Conservation (phyloP, 116 monocot genomes). For the Thalassia testudinum region DNA sequence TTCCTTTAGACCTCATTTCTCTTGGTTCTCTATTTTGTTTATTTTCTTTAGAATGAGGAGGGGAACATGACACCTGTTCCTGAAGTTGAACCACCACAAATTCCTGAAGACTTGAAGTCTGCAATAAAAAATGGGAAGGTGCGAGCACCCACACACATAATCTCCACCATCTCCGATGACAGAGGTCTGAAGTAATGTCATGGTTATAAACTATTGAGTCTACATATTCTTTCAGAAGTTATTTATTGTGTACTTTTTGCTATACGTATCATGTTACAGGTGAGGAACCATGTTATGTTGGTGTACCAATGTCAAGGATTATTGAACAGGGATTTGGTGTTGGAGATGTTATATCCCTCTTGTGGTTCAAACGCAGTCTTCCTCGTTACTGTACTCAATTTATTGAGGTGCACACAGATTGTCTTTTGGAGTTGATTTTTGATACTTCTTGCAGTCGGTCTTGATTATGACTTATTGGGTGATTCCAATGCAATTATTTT, state of each 20-base stretch:
- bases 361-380: conserved; percentile 98
- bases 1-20: background rate
- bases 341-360: conserved; percentile 88
- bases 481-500: too few relatives aligned
- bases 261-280: conserved; percentile 21
- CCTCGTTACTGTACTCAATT: conserved; percentile 98
- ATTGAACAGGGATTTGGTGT: conserved; percentile 77
- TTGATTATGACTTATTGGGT: too few relatives aligned
- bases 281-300: conserved; percentile 96
- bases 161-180: conserved; percentile 96
- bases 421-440: background rate
- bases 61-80: conserved; percentile 65
- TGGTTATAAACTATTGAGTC: background rate
- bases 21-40: background rate
- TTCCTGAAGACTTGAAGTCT: conserved; percentile 80
- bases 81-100: conserved; percentile 73
- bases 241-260: background rate
- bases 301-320: conserved; percentile 85
- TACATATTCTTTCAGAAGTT: background rate
- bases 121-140: conserved; percentile 98
- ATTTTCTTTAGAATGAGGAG: conserved; percentile 47
- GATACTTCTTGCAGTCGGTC: too few relatives aligned
- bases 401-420: conserved; percentile 17
- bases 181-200: conserved; percentile 49
- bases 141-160: conserved; percentile 94